Evolutionary conservation across 805 yeast species (phyloP).

Genomic region (Saccharomyces jurei): DNA sequence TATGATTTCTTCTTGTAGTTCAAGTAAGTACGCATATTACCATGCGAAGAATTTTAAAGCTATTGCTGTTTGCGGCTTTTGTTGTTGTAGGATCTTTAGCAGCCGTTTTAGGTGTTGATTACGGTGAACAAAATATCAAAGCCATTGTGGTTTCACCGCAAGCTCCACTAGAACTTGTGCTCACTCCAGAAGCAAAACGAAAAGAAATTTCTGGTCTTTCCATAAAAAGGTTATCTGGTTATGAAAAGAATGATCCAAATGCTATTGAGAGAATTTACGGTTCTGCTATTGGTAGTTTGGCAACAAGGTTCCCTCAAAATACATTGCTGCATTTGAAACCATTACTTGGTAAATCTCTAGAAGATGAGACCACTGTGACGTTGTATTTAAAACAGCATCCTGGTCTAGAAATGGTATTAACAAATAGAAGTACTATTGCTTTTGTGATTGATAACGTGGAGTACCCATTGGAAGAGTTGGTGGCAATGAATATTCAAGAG

Average conservation of each 20-base stretch:
- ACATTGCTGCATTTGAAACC: conserved; percentile 63
- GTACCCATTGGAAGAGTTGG: conserved; percentile 63
- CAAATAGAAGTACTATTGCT: conserved; percentile 49
- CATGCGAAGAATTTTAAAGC: background rate
- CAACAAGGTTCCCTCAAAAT: conserved; percentile 64
- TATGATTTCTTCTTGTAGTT: background rate
- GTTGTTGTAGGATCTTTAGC: conserved; percentile 20
- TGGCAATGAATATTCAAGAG: conserved; percentile 75
- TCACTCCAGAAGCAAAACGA: conserved; percentile 86
- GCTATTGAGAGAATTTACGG: conserved; percentile 72
- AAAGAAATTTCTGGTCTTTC: conserved; percentile 80
- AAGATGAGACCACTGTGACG: conserved; percentile 39
- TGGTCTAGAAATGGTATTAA: conserved; percentile 43
- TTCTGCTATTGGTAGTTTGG: conserved; percentile 57
- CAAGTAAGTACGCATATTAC: background rate
- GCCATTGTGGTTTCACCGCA: conserved; percentile 88
- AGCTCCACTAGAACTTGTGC: conserved; percentile 74
- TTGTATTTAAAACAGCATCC: conserved; percentile 50
- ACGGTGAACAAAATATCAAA: conserved; percentile 80
- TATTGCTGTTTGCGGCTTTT: background rate
- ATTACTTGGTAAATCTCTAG: conserved; percentile 51
- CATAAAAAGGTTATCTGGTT: conserved; percentile 37
- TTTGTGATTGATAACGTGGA: conserved; percentile 42
- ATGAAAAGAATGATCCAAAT: conserved; percentile 21
- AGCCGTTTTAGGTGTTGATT: conserved; percentile 82